phyloP scores from a whole-genome alignment of 768 basidiomycete genomes.

The Mycena floridula region DNA sequence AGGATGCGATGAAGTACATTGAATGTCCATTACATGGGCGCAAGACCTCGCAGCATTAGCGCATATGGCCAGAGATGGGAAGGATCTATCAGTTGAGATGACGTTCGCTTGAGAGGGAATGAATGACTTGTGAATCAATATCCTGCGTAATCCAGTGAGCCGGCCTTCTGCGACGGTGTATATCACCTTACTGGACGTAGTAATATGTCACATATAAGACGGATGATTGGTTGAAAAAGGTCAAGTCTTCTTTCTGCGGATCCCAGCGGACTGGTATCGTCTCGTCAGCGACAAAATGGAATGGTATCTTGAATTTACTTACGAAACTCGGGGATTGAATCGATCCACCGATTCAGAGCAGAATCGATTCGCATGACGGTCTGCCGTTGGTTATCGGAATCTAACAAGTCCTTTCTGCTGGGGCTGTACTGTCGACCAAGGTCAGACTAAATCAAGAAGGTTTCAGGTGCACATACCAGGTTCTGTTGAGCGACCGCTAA shows the following conservation, averaged over 20 bases:
- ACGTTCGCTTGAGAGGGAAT: no score
- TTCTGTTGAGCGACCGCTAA: slow-evolving; percentile 43
- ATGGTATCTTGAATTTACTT: slow-evolving; percentile 53
- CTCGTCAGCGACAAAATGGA: slow-evolving; percentile 45
- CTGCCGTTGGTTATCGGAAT: slow-evolving; percentile 10
- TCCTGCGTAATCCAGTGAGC: no score
- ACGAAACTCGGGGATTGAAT: slow-evolving; percentile 44
- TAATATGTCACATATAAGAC: background rate
- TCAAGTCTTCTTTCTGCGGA: slow-evolving; percentile 5
- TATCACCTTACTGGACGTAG: slow-evolving; percentile 25
- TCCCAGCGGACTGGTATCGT: slow-evolving; percentile 28
- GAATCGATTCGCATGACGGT: slow-evolving; percentile 47
- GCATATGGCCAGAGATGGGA: slow-evolving; percentile 57
- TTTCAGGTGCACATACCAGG: slow-evolving; percentile 28
- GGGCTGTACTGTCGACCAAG: no score
- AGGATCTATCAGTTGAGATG: slow-evolving; percentile 3
- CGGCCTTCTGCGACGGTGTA: no score
- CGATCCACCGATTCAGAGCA: slow-evolving; percentile 29
- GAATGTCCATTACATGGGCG: slow-evolving; percentile 44
- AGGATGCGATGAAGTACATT: no score
- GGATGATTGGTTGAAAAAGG: slow-evolving; percentile 33
- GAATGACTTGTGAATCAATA: slow-evolving; percentile 55
- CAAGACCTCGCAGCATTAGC: slow-evolving; percentile 56
- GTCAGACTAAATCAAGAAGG: no score
- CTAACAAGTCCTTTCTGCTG: no score